Conservation (phyloP, 2,329 filamentous ascomycete genomes). For the Claviceps sorghi region DNA sequence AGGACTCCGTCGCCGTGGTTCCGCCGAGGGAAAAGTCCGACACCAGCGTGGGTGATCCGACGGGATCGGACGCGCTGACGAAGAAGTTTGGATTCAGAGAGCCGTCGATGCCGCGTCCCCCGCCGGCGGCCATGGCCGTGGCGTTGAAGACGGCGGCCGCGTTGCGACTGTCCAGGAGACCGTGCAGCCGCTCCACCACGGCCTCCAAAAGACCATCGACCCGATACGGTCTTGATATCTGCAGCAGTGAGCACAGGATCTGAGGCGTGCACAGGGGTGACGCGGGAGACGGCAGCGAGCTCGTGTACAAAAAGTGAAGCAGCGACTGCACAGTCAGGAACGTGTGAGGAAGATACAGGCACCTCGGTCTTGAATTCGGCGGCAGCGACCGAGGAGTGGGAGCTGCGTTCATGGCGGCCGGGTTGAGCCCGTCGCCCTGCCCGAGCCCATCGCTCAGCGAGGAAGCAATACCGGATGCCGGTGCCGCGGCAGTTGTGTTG, state of each 20-base stretch:
- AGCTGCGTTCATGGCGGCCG: slow-evolving; percentile 33
- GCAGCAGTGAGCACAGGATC: slow-evolving; percentile 85
- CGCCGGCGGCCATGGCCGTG: slow-evolving; percentile 92
- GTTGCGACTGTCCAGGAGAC: slow-evolving; percentile 80
- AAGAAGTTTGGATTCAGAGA: slow-evolving; percentile 49
- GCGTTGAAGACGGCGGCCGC: slow-evolving; percentile 97
- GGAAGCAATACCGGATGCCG: slow-evolving; percentile 19
- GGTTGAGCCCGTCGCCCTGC: slow-evolving; percentile 27
- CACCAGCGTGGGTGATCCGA: slow-evolving; percentile 20
- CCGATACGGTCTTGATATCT: slow-evolving; percentile 84
- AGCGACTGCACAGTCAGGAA: slow-evolving; percentile 78
- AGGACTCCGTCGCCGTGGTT: slow-evolving; percentile 16
- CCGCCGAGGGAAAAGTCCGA: slow-evolving; percentile 20
- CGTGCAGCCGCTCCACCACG: slow-evolving; percentile 79
- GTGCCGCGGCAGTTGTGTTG: not conserved
- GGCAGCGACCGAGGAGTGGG: slow-evolving; percentile 43
- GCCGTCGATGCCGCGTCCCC: slow-evolving; percentile 67
- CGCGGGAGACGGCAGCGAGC: slow-evolving; percentile 60
- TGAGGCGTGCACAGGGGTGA: slow-evolving; percentile 82
- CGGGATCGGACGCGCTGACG: slow-evolving; percentile 32
- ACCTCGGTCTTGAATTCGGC: slow-evolving; percentile 59
- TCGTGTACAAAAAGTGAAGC: slow-evolving; percentile 88
- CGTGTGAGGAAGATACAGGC: slow-evolving; percentile 86
- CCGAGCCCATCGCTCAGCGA: slow-evolving; percentile 21
- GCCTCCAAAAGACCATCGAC: slow-evolving; percentile 86